These are phyloP conservation scores for Xylariales sp. DNA, from an alignment of 2,329 filamentous ascomycete species.

Conservation along the genomic window DNA sequence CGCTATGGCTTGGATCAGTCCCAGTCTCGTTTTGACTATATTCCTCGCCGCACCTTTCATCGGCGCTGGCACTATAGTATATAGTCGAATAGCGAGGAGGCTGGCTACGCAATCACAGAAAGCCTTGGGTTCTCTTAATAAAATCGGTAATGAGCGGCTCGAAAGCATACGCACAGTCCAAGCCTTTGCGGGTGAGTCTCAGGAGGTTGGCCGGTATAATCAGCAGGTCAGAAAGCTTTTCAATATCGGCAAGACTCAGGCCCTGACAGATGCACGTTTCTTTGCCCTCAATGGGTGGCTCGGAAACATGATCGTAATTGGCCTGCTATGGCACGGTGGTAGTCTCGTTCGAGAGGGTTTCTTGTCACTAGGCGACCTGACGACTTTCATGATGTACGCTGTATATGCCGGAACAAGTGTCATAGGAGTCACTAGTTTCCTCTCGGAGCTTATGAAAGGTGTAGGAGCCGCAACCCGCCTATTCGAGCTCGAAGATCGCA, in stretches of 20 bases:
- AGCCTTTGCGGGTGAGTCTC: constrained; percentile 91
- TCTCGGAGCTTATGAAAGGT: constrained; percentile 98
- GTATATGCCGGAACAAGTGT: constrained; percentile 87
- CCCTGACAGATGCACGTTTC: constrained; percentile 89
- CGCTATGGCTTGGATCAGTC: constrained; percentile 95
- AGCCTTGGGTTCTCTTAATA: constrained; percentile 90
- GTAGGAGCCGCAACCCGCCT: constrained; percentile 95
- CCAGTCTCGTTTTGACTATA: constrained; percentile 88
- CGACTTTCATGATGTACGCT: constrained; percentile 98
- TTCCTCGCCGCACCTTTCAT: constrained; percentile 90
- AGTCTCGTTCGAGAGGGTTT: constrained; percentile 87
- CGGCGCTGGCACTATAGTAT: constrained; percentile 89
- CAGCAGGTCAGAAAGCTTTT: constrained; percentile 93
- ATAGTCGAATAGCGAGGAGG: constrained; percentile 88
- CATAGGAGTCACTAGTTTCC: constrained; percentile 94
- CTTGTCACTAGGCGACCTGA: constrained; percentile 91
- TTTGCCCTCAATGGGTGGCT: constrained; percentile 88
- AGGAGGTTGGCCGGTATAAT: constrained; percentile 93
- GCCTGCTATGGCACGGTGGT: constrained; percentile 89
- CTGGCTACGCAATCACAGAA: constrained; percentile 93
- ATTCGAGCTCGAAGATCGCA: constrained; percentile 93
- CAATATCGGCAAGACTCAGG: constrained; percentile 85
- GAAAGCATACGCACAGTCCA: constrained; percentile 97
- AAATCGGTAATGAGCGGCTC: constrained; percentile 97
- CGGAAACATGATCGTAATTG: constrained; percentile 95